Evolutionary conservation across 2,329 filamentous ascomycete genomes (phyloP), one percentile per base, ranked within the genome.

Genomic region (Lachnellula arida): DNA sequence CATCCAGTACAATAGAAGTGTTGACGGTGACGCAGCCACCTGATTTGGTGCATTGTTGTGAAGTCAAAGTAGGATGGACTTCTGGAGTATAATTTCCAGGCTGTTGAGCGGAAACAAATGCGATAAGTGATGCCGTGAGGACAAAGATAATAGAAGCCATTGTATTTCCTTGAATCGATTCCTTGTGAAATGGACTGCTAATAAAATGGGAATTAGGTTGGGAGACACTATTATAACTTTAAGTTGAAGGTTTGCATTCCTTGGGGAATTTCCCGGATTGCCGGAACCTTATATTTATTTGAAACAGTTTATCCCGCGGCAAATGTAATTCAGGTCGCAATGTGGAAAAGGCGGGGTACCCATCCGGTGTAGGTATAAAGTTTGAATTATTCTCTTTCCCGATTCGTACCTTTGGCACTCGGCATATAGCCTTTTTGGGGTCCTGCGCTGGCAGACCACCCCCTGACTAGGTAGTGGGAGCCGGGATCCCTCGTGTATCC

Each of bases 1-100:
- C 63, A 61, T 81, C 79, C 17, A 79, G 70, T 15, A 81, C 79
- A 50, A 82, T 61, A 25, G 75, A 76, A 40, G 75, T 79, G 44
- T 74, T 72, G n/a, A 76, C 72, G 51, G 71, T 63, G 52, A 72
- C 73, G 67, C 79, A 82, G 53, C 80, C 80, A 8, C 70, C 71
- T 7, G 67, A 68, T 39, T 73, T 75, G 28, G 78, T 81, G 69
- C 79, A 82, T 59, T 76, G 74, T 65, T 74, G 79, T 2, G 79
- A 81, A 4, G 71, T 74, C 52, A 82, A 66, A 59, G 73, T 74
- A 28, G 79, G 79, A 55, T 81, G 79, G 23, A 74, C 72, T 62
- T 81, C 78, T 15, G 58, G 53, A 14, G 55, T 60, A 14, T 53
- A 43, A 4, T 51, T 50, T 19, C 58, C 58, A 28, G 55, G 53